Percentiles rank a stretch among this genome's conserved stretches.
These are phyloP conservation scores for Strigomonas galati DNA, from an alignment of 208 protist genomes.

Conservation along the genomic window DNA sequence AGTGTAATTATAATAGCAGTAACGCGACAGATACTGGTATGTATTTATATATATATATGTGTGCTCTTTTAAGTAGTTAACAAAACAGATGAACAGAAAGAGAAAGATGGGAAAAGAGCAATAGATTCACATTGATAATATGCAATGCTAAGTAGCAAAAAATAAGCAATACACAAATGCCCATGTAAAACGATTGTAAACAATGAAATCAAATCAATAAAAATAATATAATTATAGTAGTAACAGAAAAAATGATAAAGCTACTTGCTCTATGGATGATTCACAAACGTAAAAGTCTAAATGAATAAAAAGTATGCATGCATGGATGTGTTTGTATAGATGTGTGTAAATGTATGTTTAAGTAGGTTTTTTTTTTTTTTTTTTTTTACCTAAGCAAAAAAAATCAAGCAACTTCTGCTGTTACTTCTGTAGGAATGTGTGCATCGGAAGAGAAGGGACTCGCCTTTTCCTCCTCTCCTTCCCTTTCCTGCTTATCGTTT, in stretches of 20 bases:
- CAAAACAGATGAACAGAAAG: slow-evolving; percentile 6
- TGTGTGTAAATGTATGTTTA: no score
- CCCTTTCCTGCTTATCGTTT: background rate
- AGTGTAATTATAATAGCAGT: slow-evolving; percentile 5
- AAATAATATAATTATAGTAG: background rate
- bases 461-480: background rate
- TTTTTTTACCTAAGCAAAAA: background rate
- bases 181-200: slow-evolving; percentile 2
- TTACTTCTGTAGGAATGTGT: background rate
- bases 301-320: background rate
- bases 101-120: background rate
- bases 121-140: background rate
- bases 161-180: slow-evolving; percentile 11
- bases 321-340: background rate
- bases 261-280: background rate
- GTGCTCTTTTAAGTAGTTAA: background rate
- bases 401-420: background rate
- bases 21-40: background rate
- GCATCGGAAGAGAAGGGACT: background rate
- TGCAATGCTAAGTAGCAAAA: slow-evolving; percentile 2
- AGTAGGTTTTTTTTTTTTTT: no score
- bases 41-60: background rate
- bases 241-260: background rate
- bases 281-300: background rate
- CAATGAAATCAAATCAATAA: background rate